Conservation (phyloP, 805 yeast species). For the Kurtzmaniella fragi region DNA sequence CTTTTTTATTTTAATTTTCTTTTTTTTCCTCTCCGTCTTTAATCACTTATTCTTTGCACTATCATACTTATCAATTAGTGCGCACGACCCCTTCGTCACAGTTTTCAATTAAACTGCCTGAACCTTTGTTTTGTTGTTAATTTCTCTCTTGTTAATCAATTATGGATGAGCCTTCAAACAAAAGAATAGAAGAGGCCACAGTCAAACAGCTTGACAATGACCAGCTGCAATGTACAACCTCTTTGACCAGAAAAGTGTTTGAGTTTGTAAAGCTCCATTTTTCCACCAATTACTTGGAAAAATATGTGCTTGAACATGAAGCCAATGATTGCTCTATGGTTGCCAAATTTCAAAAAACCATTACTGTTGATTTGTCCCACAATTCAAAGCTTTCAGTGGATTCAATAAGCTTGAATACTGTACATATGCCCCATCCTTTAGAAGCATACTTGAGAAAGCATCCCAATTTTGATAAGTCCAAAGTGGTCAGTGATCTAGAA, state of each 20-base stretch:
- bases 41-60: too few relatives aligned
- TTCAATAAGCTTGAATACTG: conserved; percentile 32
- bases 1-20: too few relatives aligned
- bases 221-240: conserved; percentile 9
- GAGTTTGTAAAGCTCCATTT: conserved; percentile 22
- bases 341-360: conserved; percentile 42
- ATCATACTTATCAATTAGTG: conserved; percentile 4
- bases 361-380: conserved; percentile 27
- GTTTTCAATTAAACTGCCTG: conserved; percentile 4
- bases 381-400: conserved; percentile 20
- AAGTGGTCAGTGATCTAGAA: conserved; percentile 25
- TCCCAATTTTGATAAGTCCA: conserved; percentile 3
- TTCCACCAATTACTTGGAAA: conserved; percentile 35
- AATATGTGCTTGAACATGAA: conserved; percentile 33
- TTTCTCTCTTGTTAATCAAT: conserved; percentile 4
- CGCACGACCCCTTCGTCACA: conserved; percentile 6
- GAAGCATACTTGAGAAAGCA: conserved; percentile 14
- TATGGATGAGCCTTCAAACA: background rate
- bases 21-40: too few relatives aligned
- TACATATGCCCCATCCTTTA: conserved; percentile 51
- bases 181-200: conserved; percentile 7
- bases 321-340: conserved; percentile 54
- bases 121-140: background rate
- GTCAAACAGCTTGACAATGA: conserved; percentile 7
- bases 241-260: conserved; percentile 16